phyloP scores from a whole-genome alignment of 2,329 filamentous ascomycete species.

The Colletotrichum coccodes region DNA sequence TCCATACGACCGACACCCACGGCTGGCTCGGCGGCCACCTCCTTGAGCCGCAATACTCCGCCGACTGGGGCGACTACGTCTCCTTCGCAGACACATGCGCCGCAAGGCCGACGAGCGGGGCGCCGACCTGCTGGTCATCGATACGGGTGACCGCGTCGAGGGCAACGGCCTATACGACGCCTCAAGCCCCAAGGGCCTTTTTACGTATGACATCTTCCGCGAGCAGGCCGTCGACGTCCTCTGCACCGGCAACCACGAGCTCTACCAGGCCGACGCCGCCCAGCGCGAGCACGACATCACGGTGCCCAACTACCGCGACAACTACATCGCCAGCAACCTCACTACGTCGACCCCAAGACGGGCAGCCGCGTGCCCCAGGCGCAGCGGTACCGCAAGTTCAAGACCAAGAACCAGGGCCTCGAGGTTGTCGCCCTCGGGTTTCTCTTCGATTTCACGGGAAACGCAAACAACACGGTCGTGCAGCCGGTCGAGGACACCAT shows the following conservation, averaged over 20 bases:
- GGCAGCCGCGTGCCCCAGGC: conserved; percentile 81
- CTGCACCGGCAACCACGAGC: conserved; percentile 92
- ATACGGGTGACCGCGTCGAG: conserved; percentile 93
- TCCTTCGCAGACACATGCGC: conserved; percentile 90
- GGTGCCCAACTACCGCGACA: conserved; percentile 82
- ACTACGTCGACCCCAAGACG: conserved; percentile 81
- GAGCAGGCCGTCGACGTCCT: conserved; percentile 87
- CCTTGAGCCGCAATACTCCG: conserved; percentile 92
- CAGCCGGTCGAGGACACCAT: conserved; percentile 83
- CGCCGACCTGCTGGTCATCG: conserved; percentile 88
- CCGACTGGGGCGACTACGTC: conserved; percentile 98
- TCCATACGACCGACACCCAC: conserved; percentile 97
- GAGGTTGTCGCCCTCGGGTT: conserved; percentile 92
- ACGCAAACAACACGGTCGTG: conserved; percentile 90
- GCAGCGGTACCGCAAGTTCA: conserved; percentile 87
- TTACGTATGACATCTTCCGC: conserved; percentile 87
- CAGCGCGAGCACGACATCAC: conserved; percentile 82
- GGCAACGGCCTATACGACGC: conserved; percentile 95
- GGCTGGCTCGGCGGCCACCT: conserved; percentile 96
- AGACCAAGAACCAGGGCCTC: conserved; percentile 87
- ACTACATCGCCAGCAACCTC: conserved; percentile 91
- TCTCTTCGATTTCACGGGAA: conserved; percentile 91
- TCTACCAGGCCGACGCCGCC: conserved; percentile 85
- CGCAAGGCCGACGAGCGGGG: conserved; percentile 81
- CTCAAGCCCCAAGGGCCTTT: conserved; percentile 86